These are phyloP conservation scores for Silybum marianum DNA, from an alignment of 129 eudicot species.

Conservation along the genomic window DNA sequence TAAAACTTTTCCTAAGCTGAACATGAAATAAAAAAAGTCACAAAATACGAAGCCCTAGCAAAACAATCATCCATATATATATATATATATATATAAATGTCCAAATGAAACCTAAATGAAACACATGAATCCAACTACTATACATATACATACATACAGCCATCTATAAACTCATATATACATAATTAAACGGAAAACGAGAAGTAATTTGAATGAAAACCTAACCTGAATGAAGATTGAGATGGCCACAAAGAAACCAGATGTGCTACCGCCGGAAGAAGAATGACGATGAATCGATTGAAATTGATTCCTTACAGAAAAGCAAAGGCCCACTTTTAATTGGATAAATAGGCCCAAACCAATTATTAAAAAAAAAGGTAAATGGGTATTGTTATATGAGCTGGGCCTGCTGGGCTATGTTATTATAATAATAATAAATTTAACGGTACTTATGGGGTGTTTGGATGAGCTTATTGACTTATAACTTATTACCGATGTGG, in stretches of 20 bases:
- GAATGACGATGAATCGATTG: not conserved
- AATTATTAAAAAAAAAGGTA: too few relatives aligned
- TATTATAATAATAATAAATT: too few relatives aligned
- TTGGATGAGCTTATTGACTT: too few relatives aligned
- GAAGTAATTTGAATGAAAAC: not conserved
- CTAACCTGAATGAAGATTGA: slow-evolving; percentile 8
- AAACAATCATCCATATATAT: not conserved
- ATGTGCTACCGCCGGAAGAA: not conserved
- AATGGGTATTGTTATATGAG: too few relatives aligned
- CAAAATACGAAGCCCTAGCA: not conserved
- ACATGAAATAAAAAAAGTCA: not conserved
- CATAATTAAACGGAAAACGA: not conserved
- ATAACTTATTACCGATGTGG: too few relatives aligned
- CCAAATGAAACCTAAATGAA: not conserved
- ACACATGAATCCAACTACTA: not conserved
- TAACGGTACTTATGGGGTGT: too few relatives aligned
- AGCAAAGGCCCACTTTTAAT: slow-evolving; percentile 3
- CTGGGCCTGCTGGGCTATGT: too few relatives aligned
- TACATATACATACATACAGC: not conserved
- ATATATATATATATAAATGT: not conserved
- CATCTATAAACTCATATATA: not conserved
- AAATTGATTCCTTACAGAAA: not conserved
- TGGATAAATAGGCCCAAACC: not conserved
- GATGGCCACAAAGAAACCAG: not conserved
- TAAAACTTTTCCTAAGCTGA: not conserved